Percentiles rank a stretch among this genome's conserved stretches.
Conservation (phyloP, 176 grass and related monocot species). For the Tillandsia leiboldiana region DNA sequence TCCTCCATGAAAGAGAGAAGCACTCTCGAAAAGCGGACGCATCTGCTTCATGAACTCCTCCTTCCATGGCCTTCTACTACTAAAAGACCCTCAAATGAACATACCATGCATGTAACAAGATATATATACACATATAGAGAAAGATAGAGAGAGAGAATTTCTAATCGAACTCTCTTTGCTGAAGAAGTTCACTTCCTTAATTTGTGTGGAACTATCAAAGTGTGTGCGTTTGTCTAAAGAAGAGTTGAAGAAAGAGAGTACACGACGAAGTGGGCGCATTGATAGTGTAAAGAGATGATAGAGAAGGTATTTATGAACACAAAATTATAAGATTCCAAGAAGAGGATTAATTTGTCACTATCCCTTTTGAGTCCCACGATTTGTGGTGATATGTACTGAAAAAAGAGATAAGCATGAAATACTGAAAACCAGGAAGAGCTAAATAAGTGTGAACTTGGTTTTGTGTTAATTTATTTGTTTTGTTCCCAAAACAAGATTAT, state of each 20-base stretch:
- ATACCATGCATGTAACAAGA: neutral
- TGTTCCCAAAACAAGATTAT: neutral
- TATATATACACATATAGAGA: neutral
- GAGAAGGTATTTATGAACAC: neutral
- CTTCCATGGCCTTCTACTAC: slow-evolving; percentile 38
- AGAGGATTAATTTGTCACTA: neutral
- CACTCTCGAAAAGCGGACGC: slow-evolving; percentile 65
- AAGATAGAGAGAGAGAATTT: neutral
- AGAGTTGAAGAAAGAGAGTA: neutral
- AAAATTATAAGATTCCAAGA: neutral
- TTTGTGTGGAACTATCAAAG: neutral
- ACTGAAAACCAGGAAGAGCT: neutral
- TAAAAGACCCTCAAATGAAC: neutral
- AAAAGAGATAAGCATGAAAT: neutral
- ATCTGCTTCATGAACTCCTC: slow-evolving; percentile 49
- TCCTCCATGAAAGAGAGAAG: slow-evolving; percentile 60
- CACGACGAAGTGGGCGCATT: neutral
- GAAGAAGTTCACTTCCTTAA: neutral
- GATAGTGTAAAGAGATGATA: neutral
- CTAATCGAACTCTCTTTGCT: neutral
- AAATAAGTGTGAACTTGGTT: neutral
- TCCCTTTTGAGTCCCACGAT: slow-evolving; percentile 2
- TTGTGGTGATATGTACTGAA: neutral
- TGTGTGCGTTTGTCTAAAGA: neutral
- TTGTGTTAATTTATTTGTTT: neutral